A percentile compares a stretch with the other conserved stretches of the same genome.
Conservation (phyloP, 1,139 yeast genomes). For the Blastobotrys elegans region DNA sequence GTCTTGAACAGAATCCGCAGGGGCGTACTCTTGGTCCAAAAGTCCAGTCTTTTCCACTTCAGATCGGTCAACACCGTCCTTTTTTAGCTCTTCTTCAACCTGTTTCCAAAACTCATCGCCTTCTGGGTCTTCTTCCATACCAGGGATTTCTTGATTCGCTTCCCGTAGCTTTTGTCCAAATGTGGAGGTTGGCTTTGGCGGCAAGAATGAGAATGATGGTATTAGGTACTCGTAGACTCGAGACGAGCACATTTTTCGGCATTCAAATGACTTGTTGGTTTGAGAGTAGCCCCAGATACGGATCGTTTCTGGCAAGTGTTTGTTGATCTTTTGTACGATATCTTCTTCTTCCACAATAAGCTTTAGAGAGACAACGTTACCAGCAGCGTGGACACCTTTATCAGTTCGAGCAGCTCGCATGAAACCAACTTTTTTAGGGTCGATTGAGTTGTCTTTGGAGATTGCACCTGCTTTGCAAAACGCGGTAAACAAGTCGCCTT, state of each 20-base stretch:
- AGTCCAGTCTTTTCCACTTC: slow-evolving; percentile 37
- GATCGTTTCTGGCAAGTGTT: slow-evolving; percentile 73
- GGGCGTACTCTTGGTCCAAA: slow-evolving; percentile 26
- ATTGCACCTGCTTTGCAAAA: slow-evolving; percentile 87
- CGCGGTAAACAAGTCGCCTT: slow-evolving; percentile 82
- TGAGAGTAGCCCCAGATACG: slow-evolving; percentile 91
- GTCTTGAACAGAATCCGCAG: slow-evolving; percentile 12
- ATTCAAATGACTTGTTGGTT: slow-evolving; percentile 86
- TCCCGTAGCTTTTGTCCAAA: slow-evolving; percentile 55
- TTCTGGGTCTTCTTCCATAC: slow-evolving; percentile 54
- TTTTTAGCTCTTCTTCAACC: slow-evolving; percentile 35
- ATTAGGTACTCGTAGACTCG: slow-evolving; percentile 89
- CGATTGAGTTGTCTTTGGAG: slow-evolving; percentile 82
- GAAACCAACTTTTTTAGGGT: slow-evolving; percentile 83
- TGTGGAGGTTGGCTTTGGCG: slow-evolving; percentile 75
- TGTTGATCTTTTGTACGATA: slow-evolving; percentile 67
- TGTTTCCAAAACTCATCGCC: slow-evolving; percentile 69
- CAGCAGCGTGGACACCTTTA: slow-evolving; percentile 99
- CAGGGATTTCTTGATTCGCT: slow-evolving; percentile 54
- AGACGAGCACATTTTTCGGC: slow-evolving; percentile 91
- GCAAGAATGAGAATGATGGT: slow-evolving; percentile 84
- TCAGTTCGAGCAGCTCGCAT: slow-evolving; percentile 98
- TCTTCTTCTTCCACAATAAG: slow-evolving; percentile 86
- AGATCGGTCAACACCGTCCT: slow-evolving; percentile 32
- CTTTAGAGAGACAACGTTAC: slow-evolving; percentile 84